Evolutionary conservation across 2,329 filamentous ascomycete species (phyloP).

Genomic region (Xylaria sp.): DNA sequence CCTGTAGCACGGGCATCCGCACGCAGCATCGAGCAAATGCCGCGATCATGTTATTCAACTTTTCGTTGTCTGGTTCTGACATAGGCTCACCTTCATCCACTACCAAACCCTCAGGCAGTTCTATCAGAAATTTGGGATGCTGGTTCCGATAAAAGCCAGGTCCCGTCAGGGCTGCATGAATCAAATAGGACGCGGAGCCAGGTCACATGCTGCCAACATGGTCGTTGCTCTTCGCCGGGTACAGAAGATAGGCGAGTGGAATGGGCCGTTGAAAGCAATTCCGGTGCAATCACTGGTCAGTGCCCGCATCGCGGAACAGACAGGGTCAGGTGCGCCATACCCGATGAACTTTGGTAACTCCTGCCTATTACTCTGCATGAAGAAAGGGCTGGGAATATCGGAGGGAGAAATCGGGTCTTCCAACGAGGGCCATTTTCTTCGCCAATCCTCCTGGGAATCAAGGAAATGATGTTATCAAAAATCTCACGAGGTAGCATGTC

Average conservation of each 20-base stretch:
- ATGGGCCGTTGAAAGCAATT: not conserved
- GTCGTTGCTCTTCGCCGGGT: not conserved
- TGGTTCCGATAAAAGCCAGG: not conserved
- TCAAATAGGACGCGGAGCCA: not conserved
- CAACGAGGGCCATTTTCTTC: too few species aligned
- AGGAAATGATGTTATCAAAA: too few species aligned
- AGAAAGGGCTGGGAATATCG: too few species aligned
- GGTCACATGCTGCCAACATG: constrained; percentile 2
- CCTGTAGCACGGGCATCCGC: not conserved
- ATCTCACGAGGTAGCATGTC: too few species aligned
- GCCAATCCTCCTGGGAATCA: too few species aligned
- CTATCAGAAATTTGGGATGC: not conserved
- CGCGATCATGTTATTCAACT: not conserved
- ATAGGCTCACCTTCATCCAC: not conserved
- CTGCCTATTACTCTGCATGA: too few species aligned
- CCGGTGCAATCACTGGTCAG: constrained; percentile 4
- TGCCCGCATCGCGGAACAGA: constrained; percentile 5
- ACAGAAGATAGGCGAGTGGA: constrained; percentile 2
- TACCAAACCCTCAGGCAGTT: not conserved
- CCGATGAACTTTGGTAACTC: not conserved
- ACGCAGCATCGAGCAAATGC: constrained; percentile 13
- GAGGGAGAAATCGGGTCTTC: too few species aligned
- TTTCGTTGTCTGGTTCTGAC: not conserved
- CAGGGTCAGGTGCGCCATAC: not conserved
- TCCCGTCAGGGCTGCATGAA: not conserved